phyloP scores from a whole-genome alignment of 257 asterid genomes.

The Verbena officinalis region DNA sequence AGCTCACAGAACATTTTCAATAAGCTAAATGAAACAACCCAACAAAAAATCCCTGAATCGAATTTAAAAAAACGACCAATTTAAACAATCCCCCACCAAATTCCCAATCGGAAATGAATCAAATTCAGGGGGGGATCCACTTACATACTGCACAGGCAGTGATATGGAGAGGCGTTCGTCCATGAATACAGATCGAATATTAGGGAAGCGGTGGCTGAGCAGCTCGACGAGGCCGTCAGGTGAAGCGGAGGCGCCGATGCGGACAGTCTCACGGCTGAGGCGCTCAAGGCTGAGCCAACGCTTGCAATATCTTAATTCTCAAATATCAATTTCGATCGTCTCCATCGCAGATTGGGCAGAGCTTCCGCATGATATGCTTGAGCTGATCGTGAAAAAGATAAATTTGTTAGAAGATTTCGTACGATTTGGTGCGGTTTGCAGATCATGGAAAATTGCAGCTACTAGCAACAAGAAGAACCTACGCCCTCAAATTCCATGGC shows the following conservation, averaged over 20 bases:
- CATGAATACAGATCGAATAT: slow-evolving; percentile 46
- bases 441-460: no score
- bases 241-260: slow-evolving; percentile 70
- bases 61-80: not conserved
- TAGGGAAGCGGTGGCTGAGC: slow-evolving; percentile 56
- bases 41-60: not conserved
- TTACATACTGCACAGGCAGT: slow-evolving; percentile 52
- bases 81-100: slow-evolving; percentile 15
- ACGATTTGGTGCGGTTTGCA: no score
- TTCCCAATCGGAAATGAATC: slow-evolving; percentile 16
- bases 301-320: no score
- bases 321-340: no score
- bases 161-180: slow-evolving; percentile 68
- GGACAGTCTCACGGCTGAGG: slow-evolving; percentile 67
- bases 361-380: no score
- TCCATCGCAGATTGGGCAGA: no score
- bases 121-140: slow-evolving; percentile 29
- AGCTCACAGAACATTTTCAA: slow-evolving; percentile 9
- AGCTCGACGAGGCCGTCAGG: slow-evolving; percentile 55
- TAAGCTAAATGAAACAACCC: slow-evolving; percentile 9
- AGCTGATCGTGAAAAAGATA: no score
- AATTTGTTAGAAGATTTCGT: no score
- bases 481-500: no score
- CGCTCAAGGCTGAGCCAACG: slow-evolving; percentile 89
- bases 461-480: no score